These are phyloP conservation scores for Hymenoscyphus linearis DNA, from an alignment of 2,329 filamentous ascomycete genomes.

Conservation along the genomic window DNA sequence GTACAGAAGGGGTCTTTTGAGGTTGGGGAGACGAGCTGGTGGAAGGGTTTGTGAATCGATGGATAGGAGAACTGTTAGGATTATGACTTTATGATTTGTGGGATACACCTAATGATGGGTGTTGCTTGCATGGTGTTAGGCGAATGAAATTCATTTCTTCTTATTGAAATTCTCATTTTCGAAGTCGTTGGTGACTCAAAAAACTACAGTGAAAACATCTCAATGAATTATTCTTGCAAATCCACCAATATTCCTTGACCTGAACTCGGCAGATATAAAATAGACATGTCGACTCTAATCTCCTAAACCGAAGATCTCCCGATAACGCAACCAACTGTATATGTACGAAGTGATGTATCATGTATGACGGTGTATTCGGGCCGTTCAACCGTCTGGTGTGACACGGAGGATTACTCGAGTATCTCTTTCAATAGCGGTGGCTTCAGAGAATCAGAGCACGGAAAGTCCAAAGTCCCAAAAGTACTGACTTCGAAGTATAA, in stretches of 20 bases:
- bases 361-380: neutral
- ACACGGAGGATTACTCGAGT: neutral
- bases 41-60: slow-evolving; percentile 51
- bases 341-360: neutral
- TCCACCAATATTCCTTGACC: neutral
- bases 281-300: neutral
- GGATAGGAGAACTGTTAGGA: neutral
- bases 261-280: neutral
- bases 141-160: neutral
- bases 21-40: slow-evolving; percentile 59
- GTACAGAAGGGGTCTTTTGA: slow-evolving; percentile 49
- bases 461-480: too few species aligned
- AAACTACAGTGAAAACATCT: neutral
- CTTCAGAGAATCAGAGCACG: too few species aligned
- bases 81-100: neutral
- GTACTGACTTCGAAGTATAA: too few species aligned
- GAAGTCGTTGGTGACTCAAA: neutral
- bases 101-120: neutral
- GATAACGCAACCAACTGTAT: neutral
- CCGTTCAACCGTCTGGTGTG: neutral
- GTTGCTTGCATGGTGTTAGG: neutral
- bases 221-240: neutral
- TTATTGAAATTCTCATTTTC: neutral
- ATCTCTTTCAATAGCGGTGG: too few species aligned
- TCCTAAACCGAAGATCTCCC: slow-evolving; percentile 1